Evolutionary conservation across 2,329 filamentous ascomycete species (phyloP), one percentile per base, ranked within the genome.

Genomic region (Venturia carpophila): DNA sequence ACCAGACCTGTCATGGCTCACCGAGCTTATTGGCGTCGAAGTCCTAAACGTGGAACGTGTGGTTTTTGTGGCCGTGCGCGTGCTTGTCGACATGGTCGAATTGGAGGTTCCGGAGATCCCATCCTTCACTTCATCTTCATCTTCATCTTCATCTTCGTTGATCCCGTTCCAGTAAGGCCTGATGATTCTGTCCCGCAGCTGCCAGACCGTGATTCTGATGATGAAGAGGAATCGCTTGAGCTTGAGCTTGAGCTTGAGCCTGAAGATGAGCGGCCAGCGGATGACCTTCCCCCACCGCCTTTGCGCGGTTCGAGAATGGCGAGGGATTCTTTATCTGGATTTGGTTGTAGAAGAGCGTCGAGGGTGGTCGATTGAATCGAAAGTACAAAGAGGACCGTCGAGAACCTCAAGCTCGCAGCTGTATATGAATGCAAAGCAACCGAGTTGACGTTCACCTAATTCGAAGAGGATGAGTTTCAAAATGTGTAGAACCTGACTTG

Each of bases 201-300:
- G 11, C 52, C 52, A 34, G 52, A 34, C 5, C 27, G 52, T 19
- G 52, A 56, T 56, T 27, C 52, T n/a, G 52, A 56, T 37, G 52
- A 56, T 7, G 52, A 56, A 1, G 52, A 56, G 52, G 52, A 56
- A 13, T 27, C n/a, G 52, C 52, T 56, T n/a, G 49, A 56, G 24
- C 49, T 56, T 34, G 52, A 56, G n/a, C n/a, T n/a, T n/a, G n/a
- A n/a, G n/a, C n/a, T n/a, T n/a, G n/a, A n/a, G n/a, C n/a, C n/a
- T n/a, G n/a, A n/a, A n/a, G n/a, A n/a, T n/a, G n/a, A n/a, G n/a
- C n/a, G n/a, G 27, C 52, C 30, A 30, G 52, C 34, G 19, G 27
- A 30, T 19, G 52, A 56, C 15, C 52, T 21, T n/a, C n/a, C n/a
- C 11, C 52, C 27, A 19, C 52, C 52, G 10, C 27, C 52, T 37